Conservation (phyloP, 2,329 filamentous ascomycete species). For the Fusarium compactum region DNA sequence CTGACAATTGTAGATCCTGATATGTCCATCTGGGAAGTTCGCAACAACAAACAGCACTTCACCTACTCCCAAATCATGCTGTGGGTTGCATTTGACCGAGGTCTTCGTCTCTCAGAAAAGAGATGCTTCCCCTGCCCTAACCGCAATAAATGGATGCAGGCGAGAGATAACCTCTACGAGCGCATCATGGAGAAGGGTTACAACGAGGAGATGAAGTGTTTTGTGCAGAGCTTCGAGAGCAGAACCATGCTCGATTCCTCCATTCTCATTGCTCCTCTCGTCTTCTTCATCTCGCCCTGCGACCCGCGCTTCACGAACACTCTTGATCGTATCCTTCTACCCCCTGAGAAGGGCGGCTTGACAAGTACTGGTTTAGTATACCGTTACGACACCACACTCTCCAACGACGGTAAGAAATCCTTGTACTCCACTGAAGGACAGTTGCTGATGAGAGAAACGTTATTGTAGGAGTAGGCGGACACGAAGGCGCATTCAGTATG, state of each 20-base stretch:
- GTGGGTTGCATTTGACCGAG: constrained; percentile 84
- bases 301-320: constrained; percentile 81
- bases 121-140: constrained; percentile 81
- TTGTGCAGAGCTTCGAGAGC: constrained; percentile 82
- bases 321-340: constrained; percentile 76
- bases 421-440: background rate
- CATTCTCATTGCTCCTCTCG: constrained; percentile 80
- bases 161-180: constrained; percentile 77
- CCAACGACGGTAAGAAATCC: constrained; percentile 71
- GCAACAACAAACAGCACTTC: constrained; percentile 80
- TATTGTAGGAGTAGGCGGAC: constrained; percentile 73
- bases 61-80: constrained; percentile 87
- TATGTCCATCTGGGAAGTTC: constrained; percentile 88
- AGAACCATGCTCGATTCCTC: constrained; percentile 78
- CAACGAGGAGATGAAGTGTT: constrained; percentile 75
- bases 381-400: constrained; percentile 76
- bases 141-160: constrained; percentile 72
- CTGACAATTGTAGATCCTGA: constrained; percentile 65
- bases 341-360: constrained; percentile 79
- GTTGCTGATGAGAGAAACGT: constrained; percentile 12
- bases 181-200: constrained; percentile 83
- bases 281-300: constrained; percentile 83
- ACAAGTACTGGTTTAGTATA: constrained; percentile 82
- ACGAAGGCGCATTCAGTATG: constrained; percentile 83
- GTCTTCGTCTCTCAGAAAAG: constrained; percentile 79